Conservation (phyloP, 2,329 filamentous ascomycete genomes). For the Xylaria sp. region DNA sequence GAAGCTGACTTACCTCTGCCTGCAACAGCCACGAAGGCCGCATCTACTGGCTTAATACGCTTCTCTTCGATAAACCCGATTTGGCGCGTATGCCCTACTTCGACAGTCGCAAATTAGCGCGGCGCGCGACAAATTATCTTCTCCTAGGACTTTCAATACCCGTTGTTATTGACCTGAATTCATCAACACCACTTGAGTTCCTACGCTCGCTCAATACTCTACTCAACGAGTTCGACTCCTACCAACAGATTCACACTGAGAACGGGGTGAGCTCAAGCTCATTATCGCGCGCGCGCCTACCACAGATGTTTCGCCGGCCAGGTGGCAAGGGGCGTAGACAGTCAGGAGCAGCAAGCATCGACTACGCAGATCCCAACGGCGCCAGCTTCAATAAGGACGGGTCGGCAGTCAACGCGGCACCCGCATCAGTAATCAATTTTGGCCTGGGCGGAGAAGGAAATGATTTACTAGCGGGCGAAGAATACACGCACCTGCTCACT, state of each 20-base stretch:
- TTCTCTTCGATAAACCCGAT: slow-evolving; percentile 87
- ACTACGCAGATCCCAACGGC: slow-evolving; percentile 39
- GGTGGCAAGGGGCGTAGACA: slow-evolving; percentile 67
- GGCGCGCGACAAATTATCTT: slow-evolving; percentile 92
- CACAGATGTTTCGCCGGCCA: slow-evolving; percentile 82
- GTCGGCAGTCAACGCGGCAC: slow-evolving; percentile 49
- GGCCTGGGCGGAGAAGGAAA: slow-evolving; percentile 63
- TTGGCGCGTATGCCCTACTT: slow-evolving; percentile 86
- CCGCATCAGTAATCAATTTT: slow-evolving; percentile 65
- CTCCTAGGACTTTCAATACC: slow-evolving; percentile 92
- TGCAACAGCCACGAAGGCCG: slow-evolving; percentile 84
- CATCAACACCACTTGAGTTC: slow-evolving; percentile 83
- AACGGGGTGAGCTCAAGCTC: slow-evolving; percentile 75
- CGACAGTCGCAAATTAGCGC: slow-evolving; percentile 82
- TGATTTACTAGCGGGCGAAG: slow-evolving; percentile 82
- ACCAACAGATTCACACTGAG: slow-evolving; percentile 86
- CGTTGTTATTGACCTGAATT: slow-evolving; percentile 87
- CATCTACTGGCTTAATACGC: slow-evolving; percentile 98
- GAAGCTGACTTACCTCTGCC: slow-evolving; percentile 16
- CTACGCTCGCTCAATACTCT: slow-evolving; percentile 87
- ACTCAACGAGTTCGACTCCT: slow-evolving; percentile 91
- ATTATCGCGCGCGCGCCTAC: slow-evolving; percentile 80
- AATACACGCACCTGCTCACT: slow-evolving; percentile 90
- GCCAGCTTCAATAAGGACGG: slow-evolving; percentile 42
- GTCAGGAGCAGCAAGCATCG: slow-evolving; percentile 56